phyloP scores from a whole-genome alignment of 345 rosid genomes.

The Citrus hindsii region DNA sequence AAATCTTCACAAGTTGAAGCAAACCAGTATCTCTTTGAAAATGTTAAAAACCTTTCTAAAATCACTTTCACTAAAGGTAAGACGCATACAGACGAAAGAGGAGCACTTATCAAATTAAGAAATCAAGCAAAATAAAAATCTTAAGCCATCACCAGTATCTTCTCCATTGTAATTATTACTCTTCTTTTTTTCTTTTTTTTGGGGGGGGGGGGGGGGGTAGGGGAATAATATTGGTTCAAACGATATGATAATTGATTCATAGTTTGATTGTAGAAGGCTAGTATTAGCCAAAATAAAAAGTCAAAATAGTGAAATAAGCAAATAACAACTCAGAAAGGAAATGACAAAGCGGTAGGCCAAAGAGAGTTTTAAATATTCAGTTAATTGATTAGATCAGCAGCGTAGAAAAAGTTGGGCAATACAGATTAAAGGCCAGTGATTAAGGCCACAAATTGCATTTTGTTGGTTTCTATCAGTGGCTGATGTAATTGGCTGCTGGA shows the following conservation, averaged over 20 bases:
- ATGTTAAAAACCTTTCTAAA: too few species aligned
- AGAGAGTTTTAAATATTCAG: neutral
- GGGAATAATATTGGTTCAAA: too few species aligned
- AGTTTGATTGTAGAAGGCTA: neutral
- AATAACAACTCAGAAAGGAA: neutral
- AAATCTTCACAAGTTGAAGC: too few species aligned
- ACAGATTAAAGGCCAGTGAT: neutral
- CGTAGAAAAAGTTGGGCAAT: neutral
- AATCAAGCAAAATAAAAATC: too few species aligned
- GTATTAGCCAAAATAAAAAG: neutral
- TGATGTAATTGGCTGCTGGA: neutral
- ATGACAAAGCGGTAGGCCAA: constrained; percentile 6
- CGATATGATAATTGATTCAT: neutral
- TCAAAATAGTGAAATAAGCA: neutral
- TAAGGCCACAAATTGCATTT: neutral
- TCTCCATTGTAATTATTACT: neutral
- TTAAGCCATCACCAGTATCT: neutral
- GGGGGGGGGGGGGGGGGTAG: too few species aligned
- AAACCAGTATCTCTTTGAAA: too few species aligned
- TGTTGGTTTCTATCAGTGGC: neutral
- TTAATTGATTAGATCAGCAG: neutral
- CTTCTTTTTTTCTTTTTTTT: too few species aligned
- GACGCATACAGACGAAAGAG: too few species aligned
- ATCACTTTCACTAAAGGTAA: too few species aligned
- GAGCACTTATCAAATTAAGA: too few species aligned